Evolutionary conservation across 345 rosid genomes (phyloP), one percentile per base, ranked within the genome.

Genomic region (Gossypium arboreum): DNA sequence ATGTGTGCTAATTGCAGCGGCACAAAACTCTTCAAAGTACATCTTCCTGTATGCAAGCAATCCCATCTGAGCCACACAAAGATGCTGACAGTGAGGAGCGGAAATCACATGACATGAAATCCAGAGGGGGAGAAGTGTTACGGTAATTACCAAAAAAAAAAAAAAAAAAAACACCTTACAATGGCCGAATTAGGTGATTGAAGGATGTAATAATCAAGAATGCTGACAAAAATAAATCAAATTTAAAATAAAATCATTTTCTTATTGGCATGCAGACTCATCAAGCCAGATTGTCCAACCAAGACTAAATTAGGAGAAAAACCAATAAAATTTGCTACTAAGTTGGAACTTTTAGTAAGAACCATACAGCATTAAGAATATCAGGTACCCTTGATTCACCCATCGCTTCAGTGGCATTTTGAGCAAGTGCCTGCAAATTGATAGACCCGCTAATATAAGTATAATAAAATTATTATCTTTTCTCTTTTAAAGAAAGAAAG

Each of bases 21-120:
- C 97, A 59, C 97, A 92, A 68, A 92, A 92, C 77, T 92, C 97
- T 29, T 92, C 94, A 54, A 92, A 92, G 73, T 85, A 83, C 97
- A 92, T 88, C 84, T 86, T 87, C 78, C 91, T 85, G 75, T 86
- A 85, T 4, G 87, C 80, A 70, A 90, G 87, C 13, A 92, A 82
- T 43, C 88, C 89, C 91, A 92, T 83, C 97, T 91, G 86, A 27
- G 64, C 20, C 20, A 74, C 6, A 60, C 34, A 29, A 45, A 18
- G 52, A 72, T 17, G 51, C 71, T 24, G 41, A 24, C 29, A 6
- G 54, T 68, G 61, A 59, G 68, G 15, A 60, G 17, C 18, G 2
- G 24, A 29, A 18, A 71, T 71, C 29, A 54, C 12, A 52, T 34
- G 12, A 39, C 11, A 10, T 34, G 7, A 34, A 34, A 34, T 5